Evolutionary conservation across 768 basidiomycete genomes (phyloP), one percentile per base, ranked within the genome.

Genomic region (Gymnopilus junonius): DNA sequence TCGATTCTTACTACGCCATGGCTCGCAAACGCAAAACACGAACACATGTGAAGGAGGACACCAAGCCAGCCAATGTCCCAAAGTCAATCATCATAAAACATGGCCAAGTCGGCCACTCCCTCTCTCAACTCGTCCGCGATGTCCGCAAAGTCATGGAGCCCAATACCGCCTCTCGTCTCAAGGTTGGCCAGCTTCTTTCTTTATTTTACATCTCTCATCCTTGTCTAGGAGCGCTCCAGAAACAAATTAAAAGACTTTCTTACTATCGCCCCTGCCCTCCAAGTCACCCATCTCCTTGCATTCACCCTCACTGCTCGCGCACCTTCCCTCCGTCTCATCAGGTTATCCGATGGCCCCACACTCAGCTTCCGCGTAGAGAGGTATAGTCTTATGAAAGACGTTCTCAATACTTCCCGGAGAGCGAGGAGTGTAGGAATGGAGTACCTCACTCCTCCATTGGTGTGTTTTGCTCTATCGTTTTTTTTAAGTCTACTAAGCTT

Each of bases 81-180:
- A 97, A 93, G 79, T 95, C 95, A 0, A 99, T 99, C 71, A 92
- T 99, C 62, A 93, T 99, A 73, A 97, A 96, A 75, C 94, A 96
- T 78, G 97, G 97, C 40, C 88, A 90, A 61, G 95, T 99, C 31
- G 97, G 97, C 20, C 82, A 85, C 53, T 94, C 94, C 8, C 80
- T 98, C 59, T 78, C 88, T 4, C 93, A 95, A 71, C 90, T 99
- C 37, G 96, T 98, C 20, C 86, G 93, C 59, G 97, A 99, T 78
- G 80, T 97, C 71, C 83, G 97, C 71, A 93, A 93, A 76, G 93
- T 97, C 63, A 94, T 99, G 93, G 97, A 99, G 74, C 97, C 97
- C 63, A 94, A 98, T 71, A 99, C 97, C 14, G 97, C 97, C 20
- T 90, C 89, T 65, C 85, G 97, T 54, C 83, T 99, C n/a, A 89